A percentile compares a stretch with the other conserved stretches of the same genome.
Conservation (phyloP, 768 basidiomycete species). For the Hygrophorus pudorinus region DNA sequence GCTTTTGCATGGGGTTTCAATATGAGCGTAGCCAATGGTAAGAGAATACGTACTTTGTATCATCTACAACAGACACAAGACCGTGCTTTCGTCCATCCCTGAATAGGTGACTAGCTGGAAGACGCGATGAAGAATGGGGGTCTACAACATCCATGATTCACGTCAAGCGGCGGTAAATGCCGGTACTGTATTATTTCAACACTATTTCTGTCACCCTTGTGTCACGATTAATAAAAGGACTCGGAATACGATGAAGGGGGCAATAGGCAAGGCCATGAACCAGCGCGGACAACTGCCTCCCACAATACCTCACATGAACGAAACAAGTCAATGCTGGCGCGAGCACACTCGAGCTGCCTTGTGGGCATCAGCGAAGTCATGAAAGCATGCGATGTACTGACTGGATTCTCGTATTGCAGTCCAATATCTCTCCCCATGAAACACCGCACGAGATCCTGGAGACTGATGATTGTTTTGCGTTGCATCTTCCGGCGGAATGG, state of each 20-base stretch:
- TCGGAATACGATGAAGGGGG: slow-evolving; percentile 24
- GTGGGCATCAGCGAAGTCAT: slow-evolving; percentile 5
- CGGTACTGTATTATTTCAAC: background rate
- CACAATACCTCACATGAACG: slow-evolving; percentile 39
- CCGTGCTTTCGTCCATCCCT: background rate
- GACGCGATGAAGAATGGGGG: background rate
- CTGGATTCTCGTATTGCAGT: slow-evolving; percentile 34
- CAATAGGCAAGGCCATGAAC: slow-evolving; percentile 43
- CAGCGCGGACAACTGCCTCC: slow-evolving; percentile 32
- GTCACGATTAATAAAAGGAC: slow-evolving; percentile 16
- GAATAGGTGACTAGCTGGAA: background rate
- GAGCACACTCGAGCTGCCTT: slow-evolving; percentile 37
- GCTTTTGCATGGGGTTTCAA: background rate
- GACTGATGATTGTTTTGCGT: slow-evolving; percentile 25
- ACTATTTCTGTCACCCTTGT: no score
- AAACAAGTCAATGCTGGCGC: slow-evolving; percentile 43
- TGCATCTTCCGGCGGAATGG: slow-evolving; percentile 36
- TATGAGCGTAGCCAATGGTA: background rate
- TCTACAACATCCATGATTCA: background rate
- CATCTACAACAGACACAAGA: background rate
- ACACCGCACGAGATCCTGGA: slow-evolving; percentile 30
- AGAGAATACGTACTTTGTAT: background rate
- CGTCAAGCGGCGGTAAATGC: background rate
- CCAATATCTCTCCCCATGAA: slow-evolving; percentile 39
- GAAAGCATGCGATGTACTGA: slow-evolving; percentile 19